A percentile compares a stretch with the other conserved stretches of the same genome.
phyloP scores from a whole-genome alignment of 2,329 filamentous ascomycete species.

The Cordyceps javanica region DNA sequence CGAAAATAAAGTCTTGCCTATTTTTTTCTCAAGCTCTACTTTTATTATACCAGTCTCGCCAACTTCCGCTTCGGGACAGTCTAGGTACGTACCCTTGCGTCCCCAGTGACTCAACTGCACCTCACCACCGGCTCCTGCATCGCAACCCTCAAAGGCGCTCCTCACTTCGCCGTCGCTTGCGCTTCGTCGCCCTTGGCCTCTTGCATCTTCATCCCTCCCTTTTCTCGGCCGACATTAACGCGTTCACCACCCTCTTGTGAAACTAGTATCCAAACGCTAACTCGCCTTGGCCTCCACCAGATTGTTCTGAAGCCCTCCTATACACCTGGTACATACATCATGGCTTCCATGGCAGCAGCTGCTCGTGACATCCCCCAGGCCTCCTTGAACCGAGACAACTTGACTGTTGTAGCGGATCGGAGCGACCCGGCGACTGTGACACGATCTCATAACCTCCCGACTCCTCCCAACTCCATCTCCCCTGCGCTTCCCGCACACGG shows the following conservation, averaged over 20 bases:
- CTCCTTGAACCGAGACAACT: conserved; percentile 61
- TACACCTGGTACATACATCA: conserved; percentile 40
- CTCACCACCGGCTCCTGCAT: conserved; percentile 1
- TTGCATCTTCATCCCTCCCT: conserved; percentile 17
- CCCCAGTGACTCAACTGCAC: conserved; percentile 13
- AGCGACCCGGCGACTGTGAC: conserved; percentile 55
- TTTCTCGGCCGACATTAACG: conserved; percentile 19
- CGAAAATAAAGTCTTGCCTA: not conserved
- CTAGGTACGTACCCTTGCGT: conserved; percentile 10
- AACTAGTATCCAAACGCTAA: not conserved
- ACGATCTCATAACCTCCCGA: conserved; percentile 64
- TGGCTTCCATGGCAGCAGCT: conserved; percentile 61
- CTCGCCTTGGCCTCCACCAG: conserved; percentile 20
- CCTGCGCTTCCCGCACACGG: conserved; percentile 78
- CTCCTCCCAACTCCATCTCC: conserved; percentile 92
- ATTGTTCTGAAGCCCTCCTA: conserved; percentile 37
- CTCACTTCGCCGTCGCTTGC: conserved; percentile 2
- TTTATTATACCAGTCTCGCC: conserved; percentile 8
- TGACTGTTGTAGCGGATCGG: conserved; percentile 64
- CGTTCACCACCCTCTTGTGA: not conserved
- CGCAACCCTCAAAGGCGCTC: not conserved
- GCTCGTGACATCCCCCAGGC: conserved; percentile 61
- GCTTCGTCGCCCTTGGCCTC: conserved; percentile 19
- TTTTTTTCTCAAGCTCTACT: not conserved
- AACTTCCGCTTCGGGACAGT: conserved; percentile 12